phyloP scores from a whole-genome alignment of 345 rosid genomes.

The Citrus australasica region DNA sequence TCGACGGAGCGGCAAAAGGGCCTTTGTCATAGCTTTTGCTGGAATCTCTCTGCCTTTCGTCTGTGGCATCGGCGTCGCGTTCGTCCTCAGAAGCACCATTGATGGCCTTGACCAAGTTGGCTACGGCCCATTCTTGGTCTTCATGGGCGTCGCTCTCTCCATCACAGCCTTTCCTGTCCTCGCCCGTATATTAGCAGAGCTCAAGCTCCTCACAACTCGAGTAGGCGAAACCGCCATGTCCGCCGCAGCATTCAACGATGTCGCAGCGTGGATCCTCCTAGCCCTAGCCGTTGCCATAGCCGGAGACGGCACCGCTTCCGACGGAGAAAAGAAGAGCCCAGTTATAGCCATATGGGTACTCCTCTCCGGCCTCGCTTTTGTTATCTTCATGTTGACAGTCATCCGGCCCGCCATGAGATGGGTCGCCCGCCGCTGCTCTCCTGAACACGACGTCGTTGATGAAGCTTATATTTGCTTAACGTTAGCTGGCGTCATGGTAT shows the following conservation, averaged over 20 bases:
- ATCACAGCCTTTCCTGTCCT: conserved; percentile 94
- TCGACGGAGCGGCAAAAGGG: conserved; percentile 60
- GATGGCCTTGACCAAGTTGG: conserved; percentile 52
- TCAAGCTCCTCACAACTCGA: conserved; percentile 64
- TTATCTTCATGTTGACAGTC: conserved; percentile 49
- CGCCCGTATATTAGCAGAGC: conserved; percentile 90
- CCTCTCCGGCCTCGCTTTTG: conserved; percentile 61
- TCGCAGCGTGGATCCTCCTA: conserved; percentile 78
- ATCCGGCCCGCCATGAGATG: conserved; percentile 77
- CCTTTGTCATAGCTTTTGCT: conserved; percentile 67
- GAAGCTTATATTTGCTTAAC: conserved; percentile 77
- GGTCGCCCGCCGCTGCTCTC: conserved; percentile 56
- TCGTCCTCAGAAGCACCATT: conserved; percentile 45
- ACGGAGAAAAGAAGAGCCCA: conserved; percentile 52
- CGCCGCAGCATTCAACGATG: conserved; percentile 89
- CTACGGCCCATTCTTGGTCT: conserved; percentile 57
- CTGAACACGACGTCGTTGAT: conserved; percentile 46
- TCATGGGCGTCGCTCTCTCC: conserved; percentile 94
- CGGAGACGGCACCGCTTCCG: conserved; percentile 37
- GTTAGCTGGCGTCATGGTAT: conserved; percentile 67
- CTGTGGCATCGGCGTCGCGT: conserved; percentile 60
- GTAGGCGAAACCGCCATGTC: conserved; percentile 85
- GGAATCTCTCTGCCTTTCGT: conserved; percentile 76
- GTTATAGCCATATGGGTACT: conserved; percentile 71
- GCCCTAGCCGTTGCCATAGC: conserved; percentile 86